Percentiles rank a stretch among this genome's conserved stretches.
These are phyloP conservation scores for Phalaenopsis equestris DNA, from an alignment of 106 monocot genomes.

Conservation along the genomic window DNA sequence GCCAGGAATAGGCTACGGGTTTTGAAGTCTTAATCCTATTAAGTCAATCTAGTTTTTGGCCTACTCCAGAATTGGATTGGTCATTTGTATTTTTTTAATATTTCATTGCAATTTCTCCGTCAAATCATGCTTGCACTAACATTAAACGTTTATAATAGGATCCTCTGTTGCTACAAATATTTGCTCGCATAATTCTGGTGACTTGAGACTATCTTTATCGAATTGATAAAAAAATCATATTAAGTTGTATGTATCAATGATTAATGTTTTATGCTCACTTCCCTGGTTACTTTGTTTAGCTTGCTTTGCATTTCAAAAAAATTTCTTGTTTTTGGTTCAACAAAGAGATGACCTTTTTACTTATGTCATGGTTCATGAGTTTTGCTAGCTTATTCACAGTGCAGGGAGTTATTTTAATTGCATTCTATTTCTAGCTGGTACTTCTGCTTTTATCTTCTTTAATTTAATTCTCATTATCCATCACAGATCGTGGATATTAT, in stretches of 20 bases:
- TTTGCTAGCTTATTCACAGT: not conserved
- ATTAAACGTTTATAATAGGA: not conserved
- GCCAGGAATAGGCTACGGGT: not conserved
- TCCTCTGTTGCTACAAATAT: not conserved
- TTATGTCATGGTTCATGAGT: not conserved
- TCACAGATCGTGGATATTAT: constrained; percentile 52
- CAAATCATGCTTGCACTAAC: not conserved
- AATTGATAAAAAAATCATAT: not conserved
- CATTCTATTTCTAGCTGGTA: constrained; percentile 1
- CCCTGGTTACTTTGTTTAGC: not conserved
- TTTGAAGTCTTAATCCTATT: not conserved
- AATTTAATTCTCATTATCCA: not conserved
- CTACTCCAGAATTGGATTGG: not conserved
- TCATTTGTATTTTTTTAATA: not conserved
- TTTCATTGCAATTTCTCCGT: not conserved
- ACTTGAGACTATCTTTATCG: too few species aligned
- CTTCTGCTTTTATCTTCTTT: not conserved
- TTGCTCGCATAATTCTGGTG: too few species aligned
- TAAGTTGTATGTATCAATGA: not conserved
- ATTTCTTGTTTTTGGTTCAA: not conserved
- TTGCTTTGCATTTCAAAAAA: not conserved
- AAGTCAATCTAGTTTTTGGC: not conserved
- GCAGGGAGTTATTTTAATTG: not conserved
- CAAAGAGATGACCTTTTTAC: not conserved
- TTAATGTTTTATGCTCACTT: not conserved